Base-by-base conservation (phyloP, 1,284 basidiomycete species). In the Cutaneotrichosporon sp. region DNA sequence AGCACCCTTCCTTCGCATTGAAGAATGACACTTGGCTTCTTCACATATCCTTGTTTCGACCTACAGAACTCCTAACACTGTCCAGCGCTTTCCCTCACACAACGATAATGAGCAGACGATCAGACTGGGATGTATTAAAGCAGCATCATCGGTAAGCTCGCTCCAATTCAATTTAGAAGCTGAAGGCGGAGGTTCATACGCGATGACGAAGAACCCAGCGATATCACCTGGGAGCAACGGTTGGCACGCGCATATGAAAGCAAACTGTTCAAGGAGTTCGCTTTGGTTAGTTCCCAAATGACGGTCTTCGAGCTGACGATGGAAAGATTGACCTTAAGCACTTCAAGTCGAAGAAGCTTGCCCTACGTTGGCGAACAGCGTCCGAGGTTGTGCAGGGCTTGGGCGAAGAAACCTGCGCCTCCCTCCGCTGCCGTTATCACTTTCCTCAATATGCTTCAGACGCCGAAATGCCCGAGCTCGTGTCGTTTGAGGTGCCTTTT, bases 271-370 rank as follows among this genome's bases (percentile, higher is more conserved):
- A 85, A 88, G 56, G 91, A 97, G 74, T 94, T 86, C 67, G 90
- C 90, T 0, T 78, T 96, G 41, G 72, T 74, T 47, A 45, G 68
- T 59, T n/a, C n/a, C n/a, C n/a, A n/a, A 3, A 31, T 22, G 19
- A 19, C 3, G 11, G 31, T 20, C 22, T 19, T 16, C 20, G 14
- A 6, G 5, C 5, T 14, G n/a, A 45, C 34, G 27, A 48, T 33
- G 0, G 14, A 26, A 50, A 72, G 71, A 90, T 91, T 67, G 89
- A 96, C 74, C 76, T 96, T 58, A 94, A 94, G 75, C 91, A 94
- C 69, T 94, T 87, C 79, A 93, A 91, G 75, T 85, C 86, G 0
- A 88, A 89, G n/a, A 85, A 86, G 84, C 85, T 96, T 67, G 84
- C 90, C 0, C 77, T 96, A 5, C 84, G 92, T 5, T 97, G 92